Base-by-base conservation (phyloP, 148 eudicot species). In the Vaccinium vitisidaea region DNA sequence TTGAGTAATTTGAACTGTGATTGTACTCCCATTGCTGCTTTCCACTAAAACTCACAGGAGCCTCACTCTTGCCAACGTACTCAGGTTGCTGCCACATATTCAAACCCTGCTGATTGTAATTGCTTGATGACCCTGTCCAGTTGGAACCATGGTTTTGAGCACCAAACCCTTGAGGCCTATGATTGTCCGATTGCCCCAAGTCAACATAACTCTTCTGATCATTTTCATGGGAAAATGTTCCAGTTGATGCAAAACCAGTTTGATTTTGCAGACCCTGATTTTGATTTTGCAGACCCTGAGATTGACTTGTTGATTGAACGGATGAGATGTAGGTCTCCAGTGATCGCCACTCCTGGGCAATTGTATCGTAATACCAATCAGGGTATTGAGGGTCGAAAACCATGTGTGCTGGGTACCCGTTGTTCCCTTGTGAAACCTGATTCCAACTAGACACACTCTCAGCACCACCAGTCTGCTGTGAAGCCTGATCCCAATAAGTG, bases 361-460 rank as follows among this genome's bases (percentile, higher is more conserved):
- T 84, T 48, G 93, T 89, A 85, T 94, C 94, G 85, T 91, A 93
- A 84, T 93, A 94, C 96, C 94, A 93, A 80, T 91, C 96, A 75
- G 98, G 98, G 86, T 93, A 94, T 73, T 91, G 98, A 27, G 98
- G 91, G 89, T 94, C 96, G 89, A 93, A 93, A 36, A 92, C 84
- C 95, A 94, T 93, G 82, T 94, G 89, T 53, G 91, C 78, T 16
- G 98, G 96, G 87, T 92, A 94, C 59, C 80, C 89, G 61, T 82
- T 80, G 78, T 85, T 87, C 79, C 83, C 93, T 52, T 86, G 89
- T 48, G 92, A 74, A 56, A 84, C 82, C 81, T 93, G 94, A 87
- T 87, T 83, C 93, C 91, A 90, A 81, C 82, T 81, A 81, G 91
- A 83, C 25, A 83, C 86, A 82, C 55, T 82, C 32, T 83, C 89